A percentile compares a stretch with the other conserved stretches of the same genome.
These are phyloP conservation scores for Claviceps citrina DNA, from an alignment of 2,329 filamentous ascomycete genomes.

Conservation along the genomic window DNA sequence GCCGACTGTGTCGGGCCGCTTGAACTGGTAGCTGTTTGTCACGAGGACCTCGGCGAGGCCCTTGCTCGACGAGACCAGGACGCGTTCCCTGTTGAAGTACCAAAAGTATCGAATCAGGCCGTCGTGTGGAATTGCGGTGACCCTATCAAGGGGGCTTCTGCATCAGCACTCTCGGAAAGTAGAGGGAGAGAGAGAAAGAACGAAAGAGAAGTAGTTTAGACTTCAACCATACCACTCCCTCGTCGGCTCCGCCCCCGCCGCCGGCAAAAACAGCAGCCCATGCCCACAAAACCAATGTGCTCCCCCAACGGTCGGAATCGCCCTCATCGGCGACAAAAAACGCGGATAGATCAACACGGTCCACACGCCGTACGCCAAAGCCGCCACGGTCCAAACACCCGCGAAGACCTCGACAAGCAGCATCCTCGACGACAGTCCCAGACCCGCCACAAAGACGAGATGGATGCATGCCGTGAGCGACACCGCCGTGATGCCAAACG, in stretches of 20 bases:
- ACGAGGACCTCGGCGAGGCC: constrained; percentile 55
- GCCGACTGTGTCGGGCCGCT: constrained; percentile 42
- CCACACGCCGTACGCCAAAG: constrained; percentile 25
- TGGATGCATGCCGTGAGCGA: constrained; percentile 13
- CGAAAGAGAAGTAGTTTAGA: neutral
- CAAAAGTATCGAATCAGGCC: constrained; percentile 53
- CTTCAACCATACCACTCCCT: constrained; percentile 28
- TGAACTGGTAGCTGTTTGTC: constrained; percentile 53
- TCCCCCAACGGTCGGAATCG: constrained; percentile 29
- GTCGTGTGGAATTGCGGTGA: constrained; percentile 45
- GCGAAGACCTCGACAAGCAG: constrained; percentile 21
- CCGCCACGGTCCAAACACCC: constrained; percentile 20
- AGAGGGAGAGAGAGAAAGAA: neutral
- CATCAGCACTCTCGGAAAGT: constrained; percentile 3
- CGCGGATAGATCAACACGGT: constrained; percentile 32
- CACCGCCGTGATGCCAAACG: constrained; percentile 9
- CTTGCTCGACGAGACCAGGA: constrained; percentile 47
- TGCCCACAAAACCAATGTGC: constrained; percentile 35
- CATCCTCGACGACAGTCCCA: constrained; percentile 15
- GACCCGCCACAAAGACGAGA: constrained; percentile 9
- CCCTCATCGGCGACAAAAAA: constrained; percentile 32
- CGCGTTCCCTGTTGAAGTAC: constrained; percentile 44
- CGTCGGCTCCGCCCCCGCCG: constrained; percentile 28
- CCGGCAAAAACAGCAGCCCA: constrained; percentile 23
- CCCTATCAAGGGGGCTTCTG: constrained; percentile 32